A percentile compares a stretch with the other conserved stretches of the same genome.
phyloP scores from a whole-genome alignment of 169 alveolate genomes.

The Cyclospora cayetanensis region DNA sequence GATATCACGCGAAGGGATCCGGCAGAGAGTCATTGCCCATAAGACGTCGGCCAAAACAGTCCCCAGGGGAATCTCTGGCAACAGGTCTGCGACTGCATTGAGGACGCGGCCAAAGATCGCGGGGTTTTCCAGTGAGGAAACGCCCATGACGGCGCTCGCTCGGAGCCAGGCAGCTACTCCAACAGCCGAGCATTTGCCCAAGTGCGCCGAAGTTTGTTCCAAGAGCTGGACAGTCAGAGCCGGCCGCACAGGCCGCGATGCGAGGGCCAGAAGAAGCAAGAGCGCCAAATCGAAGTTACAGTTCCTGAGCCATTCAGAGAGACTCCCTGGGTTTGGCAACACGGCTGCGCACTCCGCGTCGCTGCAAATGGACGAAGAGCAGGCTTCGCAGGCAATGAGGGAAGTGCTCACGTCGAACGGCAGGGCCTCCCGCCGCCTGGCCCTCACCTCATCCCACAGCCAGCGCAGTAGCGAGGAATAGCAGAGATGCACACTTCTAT shows the following conservation, averaged over 20 bases:
- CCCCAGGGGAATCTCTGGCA: not conserved
- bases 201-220: not conserved
- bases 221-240: not conserved
- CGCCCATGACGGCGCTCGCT: not conserved
- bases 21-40: not conserved
- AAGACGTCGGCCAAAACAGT: not conserved
- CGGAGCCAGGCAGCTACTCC: slow-evolving; percentile 35
- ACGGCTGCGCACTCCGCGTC: too few relatives aligned
- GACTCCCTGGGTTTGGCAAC: not conserved
- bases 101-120: not conserved
- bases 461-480: slow-evolving; percentile 21
- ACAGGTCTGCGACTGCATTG: not conserved
- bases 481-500: not conserved
- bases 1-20: not conserved
- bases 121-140: not conserved
- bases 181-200: not conserved
- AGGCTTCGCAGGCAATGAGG: not conserved
- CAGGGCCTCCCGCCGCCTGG: not conserved
- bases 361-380: not conserved
- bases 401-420: not conserved
- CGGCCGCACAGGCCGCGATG: not conserved
- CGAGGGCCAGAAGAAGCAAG: slow-evolving; percentile 10
- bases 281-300: not conserved
- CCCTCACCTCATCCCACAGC: not conserved
- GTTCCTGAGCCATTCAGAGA: not conserved